Evolutionary conservation across 495 filamentous ascomycete genomes (phyloP), one percentile per base, ranked within the genome.

Genomic region (Podospora pseudoanserina): DNA sequence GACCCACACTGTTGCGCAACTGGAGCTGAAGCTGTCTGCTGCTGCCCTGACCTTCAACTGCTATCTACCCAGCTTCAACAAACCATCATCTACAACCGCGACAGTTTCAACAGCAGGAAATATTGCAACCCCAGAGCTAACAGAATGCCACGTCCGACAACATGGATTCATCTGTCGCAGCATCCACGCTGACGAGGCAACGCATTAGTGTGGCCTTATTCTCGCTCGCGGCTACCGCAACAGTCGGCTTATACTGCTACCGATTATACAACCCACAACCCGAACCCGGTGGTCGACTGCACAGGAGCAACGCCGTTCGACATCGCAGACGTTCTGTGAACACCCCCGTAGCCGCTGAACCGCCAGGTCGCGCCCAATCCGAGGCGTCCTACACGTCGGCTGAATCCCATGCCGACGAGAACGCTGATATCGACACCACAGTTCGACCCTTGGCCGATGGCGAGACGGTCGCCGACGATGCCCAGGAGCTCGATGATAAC

Each of bases 281-380:
- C 65, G 69, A 73, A 32, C 66, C 71, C 54, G 71, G 66, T 18
- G 70, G 72, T n/a, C 74, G 76, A 19, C 76, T 90, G 6, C 88
- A 84, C 65, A 78, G 88, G 49, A 86, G 87, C 69, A 88, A 88
- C 72, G 88, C 88, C 2, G 68, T 87, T 55, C 84, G 85, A 65
- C 80, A 84, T 56, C 81, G 79, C 27, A 71, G 82, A 32, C 71
- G 76, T 55, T 79, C 79, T 59, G 60, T 70, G 26, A 61, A 73
- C 60, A 44, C 65, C 56, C 60, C 56, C 11, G 70, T 72, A 26
- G 19, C 34, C n/a, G 58, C 74, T n/a, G 67, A 72, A 27, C 65
- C 68, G 74, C 70, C 59, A 67, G 67, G 53, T 49, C 70, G 28
- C 57, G 27, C 67, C 58, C 58, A 54, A 59, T 76, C 74, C 11